phyloP scores from a whole-genome alignment of 495 filamentous ascomycete species.

The Tuber umbilicatum region DNA sequence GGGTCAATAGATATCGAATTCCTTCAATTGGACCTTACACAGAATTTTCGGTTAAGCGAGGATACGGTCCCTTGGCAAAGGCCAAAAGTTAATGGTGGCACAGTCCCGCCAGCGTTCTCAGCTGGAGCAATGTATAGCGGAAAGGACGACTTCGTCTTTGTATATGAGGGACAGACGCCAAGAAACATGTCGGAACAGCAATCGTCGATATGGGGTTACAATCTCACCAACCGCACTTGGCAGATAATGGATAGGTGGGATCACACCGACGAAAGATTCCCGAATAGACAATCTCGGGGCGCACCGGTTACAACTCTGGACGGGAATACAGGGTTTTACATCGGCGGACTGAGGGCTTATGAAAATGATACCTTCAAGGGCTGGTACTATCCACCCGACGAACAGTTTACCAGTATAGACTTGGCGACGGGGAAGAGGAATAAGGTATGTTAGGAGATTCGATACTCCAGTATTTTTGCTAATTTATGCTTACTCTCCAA shows the following conservation, averaged over 20 bases:
- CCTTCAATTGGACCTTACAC: constrained; percentile 8
- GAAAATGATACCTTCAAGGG: constrained; percentile 12
- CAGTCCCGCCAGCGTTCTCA: constrained; percentile 2
- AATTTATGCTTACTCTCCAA: neutral
- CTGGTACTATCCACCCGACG: constrained; percentile 4
- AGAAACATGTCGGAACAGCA: constrained; percentile 4
- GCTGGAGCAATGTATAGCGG: constrained; percentile 4
- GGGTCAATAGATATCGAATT: neutral
- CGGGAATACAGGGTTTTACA: constrained; percentile 5
- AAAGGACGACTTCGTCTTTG: neutral
- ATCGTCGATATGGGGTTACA: constrained; percentile 9
- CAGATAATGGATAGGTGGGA: constrained; percentile 1
- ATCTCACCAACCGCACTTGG: neutral
- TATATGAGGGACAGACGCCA: constrained; percentile 6
- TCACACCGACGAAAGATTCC: constrained; percentile 5
- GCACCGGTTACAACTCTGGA: neutral
- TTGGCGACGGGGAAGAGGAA: constrained; percentile 2
- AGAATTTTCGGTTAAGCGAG: neutral
- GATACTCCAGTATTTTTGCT: neutral
- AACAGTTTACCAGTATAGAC: constrained; percentile 9
- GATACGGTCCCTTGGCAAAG: constrained; percentile 2
- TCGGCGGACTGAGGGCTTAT: constrained; percentile 9
- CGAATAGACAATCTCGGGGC: constrained; percentile 8
- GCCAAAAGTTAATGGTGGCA: neutral
- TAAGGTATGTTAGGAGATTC: constrained; percentile 7